A percentile compares a stretch with the other conserved stretches of the same genome.
Conservation (phyloP, 2,329 filamentous ascomycete species). For the Verticillium longisporum region DNA sequence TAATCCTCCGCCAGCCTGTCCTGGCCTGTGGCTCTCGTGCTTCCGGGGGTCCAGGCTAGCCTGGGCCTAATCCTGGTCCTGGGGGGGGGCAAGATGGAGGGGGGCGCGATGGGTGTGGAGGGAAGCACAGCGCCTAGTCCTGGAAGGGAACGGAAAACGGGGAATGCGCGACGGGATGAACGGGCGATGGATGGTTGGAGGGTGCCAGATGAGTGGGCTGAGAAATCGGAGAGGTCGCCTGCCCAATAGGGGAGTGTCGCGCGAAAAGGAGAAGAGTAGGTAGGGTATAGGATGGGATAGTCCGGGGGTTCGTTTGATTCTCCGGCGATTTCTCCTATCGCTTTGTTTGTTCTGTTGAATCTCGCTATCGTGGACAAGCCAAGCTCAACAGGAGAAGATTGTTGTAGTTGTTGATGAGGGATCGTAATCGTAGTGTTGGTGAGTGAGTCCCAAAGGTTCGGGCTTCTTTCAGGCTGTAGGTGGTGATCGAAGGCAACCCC, state of each 20-base stretch:
- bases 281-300: neutral
- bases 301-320: neutral
- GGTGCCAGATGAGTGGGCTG: neutral
- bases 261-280: neutral
- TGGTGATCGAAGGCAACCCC: too few species aligned
- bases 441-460: neutral
- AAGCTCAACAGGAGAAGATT: neutral
- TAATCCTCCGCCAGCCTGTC: slow-evolving; percentile 1
- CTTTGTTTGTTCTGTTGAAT: neutral
- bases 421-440: neutral
- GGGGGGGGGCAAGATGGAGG: too few species aligned
- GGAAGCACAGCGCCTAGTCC: neutral
- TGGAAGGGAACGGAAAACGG: neutral
- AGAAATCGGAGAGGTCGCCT: neutral
- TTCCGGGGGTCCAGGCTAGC: neutral
- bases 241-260: neutral
- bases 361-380: neutral
- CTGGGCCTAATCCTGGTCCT: neutral
- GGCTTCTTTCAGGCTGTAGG: too few species aligned
- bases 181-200: neutral
- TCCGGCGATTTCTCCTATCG: neutral
- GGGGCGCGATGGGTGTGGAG: neutral
- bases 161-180: neutral
- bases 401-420: neutral
- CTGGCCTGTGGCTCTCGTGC: neutral